Conservation (phyloP, 768 basidiomycete species). For the Hemileccinum rubropunctum region DNA sequence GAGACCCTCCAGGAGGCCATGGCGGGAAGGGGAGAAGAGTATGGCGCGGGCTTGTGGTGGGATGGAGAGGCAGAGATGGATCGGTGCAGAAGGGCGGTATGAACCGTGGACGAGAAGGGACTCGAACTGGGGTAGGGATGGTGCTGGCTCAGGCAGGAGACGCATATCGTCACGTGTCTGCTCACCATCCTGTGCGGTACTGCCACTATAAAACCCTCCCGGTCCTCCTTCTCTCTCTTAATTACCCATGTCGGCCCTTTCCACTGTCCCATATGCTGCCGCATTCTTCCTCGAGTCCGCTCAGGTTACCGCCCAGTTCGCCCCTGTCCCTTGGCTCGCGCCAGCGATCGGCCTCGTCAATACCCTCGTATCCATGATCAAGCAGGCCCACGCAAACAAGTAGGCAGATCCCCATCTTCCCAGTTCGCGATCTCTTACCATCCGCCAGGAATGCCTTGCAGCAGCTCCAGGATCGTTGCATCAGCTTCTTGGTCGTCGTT, state of each 20-base stretch:
- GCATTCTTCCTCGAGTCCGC: conserved; percentile 25
- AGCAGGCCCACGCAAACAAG: conserved; percentile 49
- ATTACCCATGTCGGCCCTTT: conserved; percentile 13
- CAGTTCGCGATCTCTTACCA: conserved; percentile 1
- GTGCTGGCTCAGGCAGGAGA: conserved; percentile 42
- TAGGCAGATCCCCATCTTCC: conserved; percentile 15
- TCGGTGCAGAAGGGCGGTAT: conserved; percentile 65
- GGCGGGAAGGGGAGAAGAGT: conserved; percentile 53
- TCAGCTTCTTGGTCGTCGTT: conserved; percentile 40
- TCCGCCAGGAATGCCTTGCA: conserved; percentile 37
- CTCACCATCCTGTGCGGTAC: conserved; percentile 18
- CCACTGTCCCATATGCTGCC: conserved; percentile 11
- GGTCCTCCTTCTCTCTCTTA: background rate
- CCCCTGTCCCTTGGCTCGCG: conserved; percentile 47
- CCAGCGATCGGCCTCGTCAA: conserved; percentile 42
- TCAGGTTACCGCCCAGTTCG: conserved; percentile 45
- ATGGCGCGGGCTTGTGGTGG: conserved; percentile 37
- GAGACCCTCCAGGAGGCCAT: conserved; percentile 41
- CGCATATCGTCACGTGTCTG: conserved; percentile 30
- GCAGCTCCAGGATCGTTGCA: conserved; percentile 47
- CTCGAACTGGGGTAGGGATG: conserved; percentile 51
- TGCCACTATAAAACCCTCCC: background rate
- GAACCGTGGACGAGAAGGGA: conserved; percentile 62
- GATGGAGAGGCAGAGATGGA: conserved; percentile 60
- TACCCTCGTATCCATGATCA: conserved; percentile 44